Evolutionary conservation across 805 yeast species (phyloP), one percentile per base, ranked within the genome.

Genomic region (Brettanomyces nanus): DNA sequence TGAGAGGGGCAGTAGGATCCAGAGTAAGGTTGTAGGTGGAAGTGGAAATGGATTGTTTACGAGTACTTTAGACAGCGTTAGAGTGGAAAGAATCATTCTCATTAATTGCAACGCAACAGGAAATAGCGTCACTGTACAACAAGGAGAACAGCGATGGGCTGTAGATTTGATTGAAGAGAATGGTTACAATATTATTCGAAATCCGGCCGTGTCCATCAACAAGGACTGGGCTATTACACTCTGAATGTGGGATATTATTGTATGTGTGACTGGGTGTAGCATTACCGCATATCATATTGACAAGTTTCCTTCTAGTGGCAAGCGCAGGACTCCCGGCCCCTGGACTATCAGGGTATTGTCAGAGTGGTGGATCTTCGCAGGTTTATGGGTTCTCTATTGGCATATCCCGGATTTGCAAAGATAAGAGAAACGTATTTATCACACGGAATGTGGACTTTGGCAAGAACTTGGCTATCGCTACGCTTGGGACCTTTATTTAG

Each of bases 31-130:
- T 1, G 51, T 55, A 10, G 59, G 54, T 23, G 55, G 54, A 5
- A 41, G 39, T 23, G 4, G 39, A 7, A 39, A 51, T 7, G 39
- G 39, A 3, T 31, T 36, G 4, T 53, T 52, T 30, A 42, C 47
- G 4, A 38, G 52, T 7, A 34, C 49, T 5, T 51, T 63, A 19
- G 62, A 57, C n/a, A 47, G 45, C 11, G 63, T 71, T n/a, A 56
- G 47, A 4, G 59, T 84, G 36, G 86, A 80, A 45, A 73, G 66
- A 44, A 68, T 84, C 13, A 53, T 74, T 1, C 47, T 85, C 27
- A 56, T 77, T 23, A 75, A 75, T 4, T 45, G 45, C 4, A 26
- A 39, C 4, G 23, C 30, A 17, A 25, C 20, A 1, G 19, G 6
- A 40, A 45, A 13, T 30, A 31, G 5, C 2, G 65, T 58, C 4